phyloP scores from a whole-genome alignment of 148 eudicot genomes.

The Salicornia ramosissima region DNA sequence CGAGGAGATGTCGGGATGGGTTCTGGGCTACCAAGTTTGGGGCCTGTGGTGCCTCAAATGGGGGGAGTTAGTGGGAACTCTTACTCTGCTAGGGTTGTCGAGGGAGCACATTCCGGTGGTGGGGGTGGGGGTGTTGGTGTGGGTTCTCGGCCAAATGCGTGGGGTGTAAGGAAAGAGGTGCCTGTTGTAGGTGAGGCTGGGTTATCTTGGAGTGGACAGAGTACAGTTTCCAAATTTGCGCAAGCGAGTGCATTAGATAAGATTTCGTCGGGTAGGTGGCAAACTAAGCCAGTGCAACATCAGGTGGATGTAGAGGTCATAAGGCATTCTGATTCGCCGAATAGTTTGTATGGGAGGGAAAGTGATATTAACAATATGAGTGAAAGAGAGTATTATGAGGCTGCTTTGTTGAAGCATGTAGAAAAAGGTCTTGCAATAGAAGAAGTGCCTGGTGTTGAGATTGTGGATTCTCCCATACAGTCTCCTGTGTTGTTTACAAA shows the following conservation, averaged over 20 bases:
- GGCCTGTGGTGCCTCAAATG: constrained; percentile 24
- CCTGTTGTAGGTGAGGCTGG: constrained; percentile 32
- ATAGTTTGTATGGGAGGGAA: constrained; percentile 28
- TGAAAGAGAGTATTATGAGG: constrained; percentile 37
- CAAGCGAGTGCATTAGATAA: constrained; percentile 93
- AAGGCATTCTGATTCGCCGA: constrained; percentile 43
- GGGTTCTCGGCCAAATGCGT: constrained; percentile 49
- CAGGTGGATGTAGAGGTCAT: constrained; percentile 57
- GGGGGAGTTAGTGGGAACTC: constrained; percentile 30
- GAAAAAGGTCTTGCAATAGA: constrained; percentile 42
- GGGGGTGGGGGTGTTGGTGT: constrained; percentile 22
- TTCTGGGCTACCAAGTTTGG: constrained; percentile 28
- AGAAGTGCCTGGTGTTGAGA: constrained; percentile 45
- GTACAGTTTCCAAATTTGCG: constrained; percentile 62
- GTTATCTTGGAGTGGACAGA: constrained; percentile 46
- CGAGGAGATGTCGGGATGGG: constrained; percentile 37
- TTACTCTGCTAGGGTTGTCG: constrained; percentile 52
- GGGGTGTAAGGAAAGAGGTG: constrained; percentile 66
- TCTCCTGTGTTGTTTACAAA: constrained; percentile 30
- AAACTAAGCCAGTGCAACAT: constrained; percentile 47
- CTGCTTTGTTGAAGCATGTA: constrained; percentile 35
- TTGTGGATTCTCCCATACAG: constrained; percentile 36
- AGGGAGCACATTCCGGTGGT: constrained; percentile 27
- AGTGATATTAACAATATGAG: constrained; percentile 23
- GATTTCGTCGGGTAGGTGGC: constrained; percentile 94